Evolutionary conservation across 371 early-diverging fungal species (phyloP).

Genomic region (Basidiobolus meristosporus): DNA sequence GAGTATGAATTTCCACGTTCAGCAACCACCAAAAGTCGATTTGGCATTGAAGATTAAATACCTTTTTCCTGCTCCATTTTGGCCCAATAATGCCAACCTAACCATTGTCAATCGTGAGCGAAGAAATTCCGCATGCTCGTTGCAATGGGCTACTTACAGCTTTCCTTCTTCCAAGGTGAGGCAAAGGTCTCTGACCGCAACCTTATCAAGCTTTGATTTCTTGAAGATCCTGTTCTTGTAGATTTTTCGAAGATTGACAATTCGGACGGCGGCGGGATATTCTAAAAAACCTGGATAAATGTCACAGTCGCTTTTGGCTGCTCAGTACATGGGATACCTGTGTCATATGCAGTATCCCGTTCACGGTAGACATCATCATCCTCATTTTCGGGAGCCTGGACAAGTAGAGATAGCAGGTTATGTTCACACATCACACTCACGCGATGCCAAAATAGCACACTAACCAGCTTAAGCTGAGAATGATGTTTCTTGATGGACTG

Average conservation of each 20-base stretch:
- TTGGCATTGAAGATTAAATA: too few species aligned
- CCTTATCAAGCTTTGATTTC: constrained; percentile 23
- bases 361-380: constrained; percentile 25
- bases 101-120: not conserved
- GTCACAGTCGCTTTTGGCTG: too few species aligned
- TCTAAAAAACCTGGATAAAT: too few species aligned
- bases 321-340: too few species aligned
- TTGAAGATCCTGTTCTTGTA: constrained; percentile 17
- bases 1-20: too few species aligned
- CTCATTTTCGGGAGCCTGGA: constrained; percentile 7
- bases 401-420: not conserved
- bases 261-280: constrained; percentile 12
- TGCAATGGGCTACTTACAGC: not conserved
- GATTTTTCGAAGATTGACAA: constrained; percentile 37
- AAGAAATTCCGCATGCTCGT: not conserved
- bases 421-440: not conserved
- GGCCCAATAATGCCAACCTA: constrained; percentile 29
- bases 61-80: constrained; percentile 57
- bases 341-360: too few species aligned
- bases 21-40: too few species aligned
- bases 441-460: not conserved
- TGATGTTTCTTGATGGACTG: too few species aligned
- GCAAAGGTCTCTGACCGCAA: constrained; percentile 34
- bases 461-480: too few species aligned
- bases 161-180: constrained; percentile 36